These are phyloP conservation scores for Chlorokybus atmophyticus DNA, from an alignment of 139 green algal genomes.

Conservation along the genomic window DNA sequence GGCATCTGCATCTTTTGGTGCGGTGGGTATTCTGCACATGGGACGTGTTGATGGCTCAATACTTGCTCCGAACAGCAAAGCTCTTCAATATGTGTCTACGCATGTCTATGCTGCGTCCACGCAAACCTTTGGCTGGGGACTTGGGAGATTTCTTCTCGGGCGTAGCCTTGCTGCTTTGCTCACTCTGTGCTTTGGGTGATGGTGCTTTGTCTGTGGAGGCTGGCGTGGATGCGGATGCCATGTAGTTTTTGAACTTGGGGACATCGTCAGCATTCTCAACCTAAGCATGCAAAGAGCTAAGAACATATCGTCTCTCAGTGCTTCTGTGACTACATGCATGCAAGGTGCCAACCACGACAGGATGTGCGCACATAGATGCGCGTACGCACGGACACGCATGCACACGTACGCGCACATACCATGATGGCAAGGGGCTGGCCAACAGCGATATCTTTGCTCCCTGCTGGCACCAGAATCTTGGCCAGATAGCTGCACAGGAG, in stretches of 20 bases:
- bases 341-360: background rate
- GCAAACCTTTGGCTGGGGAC: no score
- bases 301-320: background rate
- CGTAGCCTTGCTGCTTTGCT: no score
- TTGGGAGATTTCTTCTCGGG: no score
- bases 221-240: background rate
- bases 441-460: conserved; percentile 25
- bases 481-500: conserved; percentile 18
- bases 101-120: no score
- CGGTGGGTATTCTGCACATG: no score
- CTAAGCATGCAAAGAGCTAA: conserved; percentile 7
- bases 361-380: background rate
- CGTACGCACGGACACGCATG: background rate
- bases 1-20: no score
- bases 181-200: no score
- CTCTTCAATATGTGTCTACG: no score
- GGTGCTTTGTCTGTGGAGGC: background rate
- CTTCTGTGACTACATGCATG: background rate
- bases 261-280: conserved; percentile 27
- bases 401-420: background rate
- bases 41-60: no score
- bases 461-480: conserved; percentile 30
- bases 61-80: no score
- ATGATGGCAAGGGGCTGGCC: conserved; percentile 17
- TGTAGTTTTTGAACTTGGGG: conserved; percentile 23